Percentiles rank a stretch among this genome's conserved stretches.
Conservation (phyloP, 2,329 filamentous ascomycete species). For the Fusarium phyllophilum region DNA sequence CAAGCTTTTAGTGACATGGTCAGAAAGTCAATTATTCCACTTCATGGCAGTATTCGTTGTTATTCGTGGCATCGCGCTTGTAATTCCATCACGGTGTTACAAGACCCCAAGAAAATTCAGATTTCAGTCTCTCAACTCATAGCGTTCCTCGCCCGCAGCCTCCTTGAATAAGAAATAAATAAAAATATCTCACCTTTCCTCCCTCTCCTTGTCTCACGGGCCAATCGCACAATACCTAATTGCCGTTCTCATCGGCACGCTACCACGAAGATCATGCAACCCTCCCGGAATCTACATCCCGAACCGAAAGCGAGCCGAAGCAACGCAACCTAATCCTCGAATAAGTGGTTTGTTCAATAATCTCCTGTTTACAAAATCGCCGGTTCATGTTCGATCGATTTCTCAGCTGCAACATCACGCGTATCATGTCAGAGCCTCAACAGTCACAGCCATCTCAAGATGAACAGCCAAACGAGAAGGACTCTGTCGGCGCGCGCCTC, state of each 20-base stretch:
- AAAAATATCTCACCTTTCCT: rapidly evolving
- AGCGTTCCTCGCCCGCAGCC: not conserved
- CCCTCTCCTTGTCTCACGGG: not conserved
- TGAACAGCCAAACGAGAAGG: conserved; percentile 13
- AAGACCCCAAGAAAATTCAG: not conserved
- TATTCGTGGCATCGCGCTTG: not conserved
- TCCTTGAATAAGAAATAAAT: not conserved
- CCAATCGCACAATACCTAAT: not conserved
- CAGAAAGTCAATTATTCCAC: no score
- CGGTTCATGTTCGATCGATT: not conserved
- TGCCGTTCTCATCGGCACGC: not conserved
- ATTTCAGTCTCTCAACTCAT: not conserved
- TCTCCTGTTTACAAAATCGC: conserved; percentile 21
- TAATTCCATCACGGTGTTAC: not conserved
- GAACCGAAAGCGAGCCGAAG: conserved; percentile 17
- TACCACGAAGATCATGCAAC: not conserved
- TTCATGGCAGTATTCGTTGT: not conserved
- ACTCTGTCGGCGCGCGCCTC: conserved; percentile 15
- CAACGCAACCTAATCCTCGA: not conserved
- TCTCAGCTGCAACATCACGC: not conserved
- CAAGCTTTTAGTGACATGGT: not conserved
- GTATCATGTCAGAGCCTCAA: conserved; percentile 15
- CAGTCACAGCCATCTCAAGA: conserved; percentile 14
- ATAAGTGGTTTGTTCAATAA: not conserved
- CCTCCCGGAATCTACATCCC: not conserved